Evolutionary conservation across 208 protist genomes (phyloP).

Genomic region (Phytomonas francai): DNA sequence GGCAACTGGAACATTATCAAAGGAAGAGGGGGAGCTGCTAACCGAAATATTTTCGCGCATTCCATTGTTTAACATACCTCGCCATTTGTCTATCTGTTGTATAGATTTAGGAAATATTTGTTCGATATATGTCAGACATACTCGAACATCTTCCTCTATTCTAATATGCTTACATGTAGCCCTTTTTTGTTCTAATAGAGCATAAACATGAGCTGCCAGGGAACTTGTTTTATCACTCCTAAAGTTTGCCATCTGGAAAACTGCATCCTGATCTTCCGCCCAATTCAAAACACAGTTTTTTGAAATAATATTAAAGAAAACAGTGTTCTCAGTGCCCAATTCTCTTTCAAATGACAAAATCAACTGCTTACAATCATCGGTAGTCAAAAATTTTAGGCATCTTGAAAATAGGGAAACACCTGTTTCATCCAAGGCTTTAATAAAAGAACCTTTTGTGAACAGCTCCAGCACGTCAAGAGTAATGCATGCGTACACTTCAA

Average conservation of each 20-base stretch:
- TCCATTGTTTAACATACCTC: not conserved
- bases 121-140: conserved; percentile 17
- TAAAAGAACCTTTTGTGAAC: conserved; percentile 59
- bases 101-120: conserved; percentile 19
- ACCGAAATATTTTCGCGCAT: not conserved
- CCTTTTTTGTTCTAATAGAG: conserved; percentile 11
- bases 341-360: not conserved
- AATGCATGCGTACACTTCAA: conserved; percentile 63
- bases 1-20: conserved; percentile 19
- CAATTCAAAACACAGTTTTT: conserved; percentile 24
- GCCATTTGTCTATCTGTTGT: conserved; percentile 21
- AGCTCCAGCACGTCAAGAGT: conserved; percentile 46
- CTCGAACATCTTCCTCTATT: conserved; percentile 15
- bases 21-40: not conserved
- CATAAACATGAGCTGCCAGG: conserved; percentile 23
- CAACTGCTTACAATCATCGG: not conserved
- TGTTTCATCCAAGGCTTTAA: conserved; percentile 35
- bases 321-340: not conserved
- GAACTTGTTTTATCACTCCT: conserved; percentile 16
- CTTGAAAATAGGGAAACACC: conserved; percentile 32
- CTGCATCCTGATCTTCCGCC: conserved; percentile 8
- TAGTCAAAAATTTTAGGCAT: conserved; percentile 12
- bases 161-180: not conserved
- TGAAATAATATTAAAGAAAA: not conserved
- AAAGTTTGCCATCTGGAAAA: conserved; percentile 19